Base-by-base conservation (phyloP, 768 basidiomycete species). In the Suillus bovinus region DNA sequence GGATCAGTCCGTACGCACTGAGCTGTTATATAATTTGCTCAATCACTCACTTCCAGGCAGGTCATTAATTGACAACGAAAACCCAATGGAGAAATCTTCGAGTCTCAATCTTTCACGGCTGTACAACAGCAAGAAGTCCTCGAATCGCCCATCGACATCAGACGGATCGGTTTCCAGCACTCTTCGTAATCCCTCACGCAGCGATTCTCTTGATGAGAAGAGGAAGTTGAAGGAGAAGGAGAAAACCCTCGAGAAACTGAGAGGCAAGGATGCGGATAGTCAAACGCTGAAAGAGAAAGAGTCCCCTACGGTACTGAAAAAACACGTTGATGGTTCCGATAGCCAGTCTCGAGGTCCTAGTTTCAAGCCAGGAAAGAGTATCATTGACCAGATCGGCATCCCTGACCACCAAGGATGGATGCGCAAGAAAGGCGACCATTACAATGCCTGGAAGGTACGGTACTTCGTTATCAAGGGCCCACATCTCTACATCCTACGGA, bases 401-500 rank as follows among this genome's bases (percentile, higher is more conserved):
- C 86, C 94, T 17, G 97, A 99, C 76, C 87, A 92, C 72, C 80
- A 82, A 36, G 97, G 97, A 8, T 98, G 93, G 89, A 89, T 99
- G 90, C 84, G 91, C 71, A 99, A 99, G 84, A 93, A 88, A 79
- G 93, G 93, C 1, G 97, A 97, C 53, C 80, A 89, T 65, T 98
- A 97, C 74, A 95, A 93, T 68, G 80, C 83, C 22, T 99, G 97
- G 97, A 98, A 97, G 78, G 70, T 81, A 64, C 80, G 96, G 50
- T 99, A 91, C 78, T 93, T 96, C 69, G 86, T 97, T 36, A 84
- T 99, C 72, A 96, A 97, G 76, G 97, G 96, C 0, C 83, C 88
- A 0, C 90, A 98, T 77, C 69, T 99, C 46, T 99, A 99, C 73
- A 91, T 88, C 69, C 73, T 99, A 74, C 86, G 85, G 76, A 90